These are phyloP conservation scores for Magnolia kwangsiensis DNA, from an alignment of 164 flowering plant genomes.

Conservation along the genomic window DNA sequence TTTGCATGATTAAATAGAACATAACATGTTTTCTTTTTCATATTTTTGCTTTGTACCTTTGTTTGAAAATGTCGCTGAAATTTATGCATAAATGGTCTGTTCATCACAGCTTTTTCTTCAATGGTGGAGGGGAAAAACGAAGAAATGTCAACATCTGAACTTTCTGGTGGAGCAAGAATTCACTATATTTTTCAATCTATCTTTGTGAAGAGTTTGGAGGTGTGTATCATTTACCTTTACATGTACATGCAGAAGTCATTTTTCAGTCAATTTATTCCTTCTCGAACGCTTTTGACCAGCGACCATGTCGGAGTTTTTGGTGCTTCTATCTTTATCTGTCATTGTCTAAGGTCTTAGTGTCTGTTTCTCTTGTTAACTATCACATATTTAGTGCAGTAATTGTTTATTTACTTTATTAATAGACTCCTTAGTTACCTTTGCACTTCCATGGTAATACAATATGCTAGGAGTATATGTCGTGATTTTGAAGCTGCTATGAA, in stretches of 20 bases:
- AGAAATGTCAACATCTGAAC: conserved; percentile 93
- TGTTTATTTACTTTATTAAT: too few species aligned
- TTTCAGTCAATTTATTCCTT: background rate
- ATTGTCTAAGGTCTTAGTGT: background rate
- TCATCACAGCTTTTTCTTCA: conserved; percentile 73
- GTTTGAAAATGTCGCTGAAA: background rate
- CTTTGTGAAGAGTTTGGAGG: conserved; percentile 95
- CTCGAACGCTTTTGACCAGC: background rate
- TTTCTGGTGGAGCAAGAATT: conserved; percentile 95
- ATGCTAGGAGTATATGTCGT: background rate
- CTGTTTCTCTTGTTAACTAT: background rate
- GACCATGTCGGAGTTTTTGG: background rate
- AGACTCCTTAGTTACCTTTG: background rate
- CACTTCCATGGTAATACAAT: background rate
- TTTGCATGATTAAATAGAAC: background rate
- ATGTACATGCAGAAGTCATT: background rate
- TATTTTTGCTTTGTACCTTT: background rate
- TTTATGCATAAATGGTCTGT: conserved; percentile 6
- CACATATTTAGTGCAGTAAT: too few species aligned
- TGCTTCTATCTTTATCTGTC: background rate
- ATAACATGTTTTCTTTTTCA: background rate
- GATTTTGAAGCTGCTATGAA: background rate
- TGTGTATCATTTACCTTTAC: conserved; percentile 20
- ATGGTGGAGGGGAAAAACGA: conserved; percentile 96
- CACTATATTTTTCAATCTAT: conserved; percentile 90